Base-by-base conservation (phyloP, 2,329 filamentous ascomycete genomes). In the Dactylonectria macrodidyma region DNA sequence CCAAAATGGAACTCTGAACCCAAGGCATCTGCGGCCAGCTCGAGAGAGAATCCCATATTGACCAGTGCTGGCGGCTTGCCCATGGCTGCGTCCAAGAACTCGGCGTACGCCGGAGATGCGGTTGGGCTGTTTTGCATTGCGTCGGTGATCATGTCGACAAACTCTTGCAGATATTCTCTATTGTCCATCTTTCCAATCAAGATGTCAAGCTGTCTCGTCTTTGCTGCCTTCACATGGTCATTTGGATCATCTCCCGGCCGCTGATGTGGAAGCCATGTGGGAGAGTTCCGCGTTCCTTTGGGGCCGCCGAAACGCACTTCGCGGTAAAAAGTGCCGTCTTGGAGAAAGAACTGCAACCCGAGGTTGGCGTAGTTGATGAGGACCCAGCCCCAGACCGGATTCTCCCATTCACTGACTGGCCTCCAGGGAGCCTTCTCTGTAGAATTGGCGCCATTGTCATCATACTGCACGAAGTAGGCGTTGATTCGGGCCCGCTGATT, bases 341-440 rank as follows among this genome's bases (percentile, higher is more conserved):
- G 66, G 0, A 78, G 65, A 71, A 84, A 85, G 3, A 86, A n/a
- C 72, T 85, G 84, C 2, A 85, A 68, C 2, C 79, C 82, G 5
- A 75, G 71, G 68, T 85, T 77, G 36, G 75, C 77, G 56, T 81
- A 85, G 73, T 86, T 85, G 44, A 78, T 69, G 2, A 85, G 71
- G 5, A 84, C 48, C 82, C 82, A 84, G 33, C 81, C 81, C 78
- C 79, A 84, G 24, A 84, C 80, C 1, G 82, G 82, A 7, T 77
- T 77, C 26, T 84, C 82, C 79, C 79, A 83, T 33, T 84, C 80
- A 0, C 69, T 67, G 0, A 60, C 68, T 1, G 36, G 62, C 2
- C 71, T 68, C 72, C 71, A 75, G 60, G 19, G 19, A 19, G 19
- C 19, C 19, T 19, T 19, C 1, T 19, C 19, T 19, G 19, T 19